phyloP scores from a whole-genome alignment of 768 basidiomycete genomes.

The Mrakia gelida region DNA sequence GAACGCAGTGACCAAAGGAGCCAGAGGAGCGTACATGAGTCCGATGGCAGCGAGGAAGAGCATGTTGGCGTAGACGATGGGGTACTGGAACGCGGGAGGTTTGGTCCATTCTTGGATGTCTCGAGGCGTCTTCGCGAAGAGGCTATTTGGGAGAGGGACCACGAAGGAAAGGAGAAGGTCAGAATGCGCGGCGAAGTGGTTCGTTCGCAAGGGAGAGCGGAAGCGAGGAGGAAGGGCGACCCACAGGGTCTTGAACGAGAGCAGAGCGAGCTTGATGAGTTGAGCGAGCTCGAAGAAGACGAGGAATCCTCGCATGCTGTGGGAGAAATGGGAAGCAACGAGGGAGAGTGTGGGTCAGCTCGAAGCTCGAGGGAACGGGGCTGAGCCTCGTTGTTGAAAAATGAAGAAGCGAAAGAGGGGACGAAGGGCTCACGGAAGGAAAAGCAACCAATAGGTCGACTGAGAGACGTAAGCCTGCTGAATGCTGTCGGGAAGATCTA shows the following conservation, averaged over 20 bases:
- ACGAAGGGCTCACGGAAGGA: slow-evolving; percentile 63
- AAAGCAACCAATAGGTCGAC: slow-evolving; percentile 86
- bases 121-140: slow-evolving; percentile 46
- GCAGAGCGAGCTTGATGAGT: slow-evolving; percentile 71
- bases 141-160: background rate
- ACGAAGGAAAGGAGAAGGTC: background rate
- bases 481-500: slow-evolving; percentile 47
- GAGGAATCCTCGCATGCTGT: slow-evolving; percentile 79
- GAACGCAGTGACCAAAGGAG: slow-evolving; percentile 79
- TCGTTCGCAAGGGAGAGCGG: too few relatives aligned
- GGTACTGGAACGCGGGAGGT: slow-evolving; percentile 82
- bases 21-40: slow-evolving; percentile 79
- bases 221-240: slow-evolving; percentile 40
- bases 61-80: slow-evolving; percentile 61
- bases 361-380: too few relatives aligned
- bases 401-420: slow-evolving; percentile 13
- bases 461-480: slow-evolving; percentile 88
- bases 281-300: slow-evolving; percentile 94
- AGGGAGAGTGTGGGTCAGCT: too few relatives aligned
- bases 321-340: slow-evolving; percentile 44
- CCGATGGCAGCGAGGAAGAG: slow-evolving; percentile 91
- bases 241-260: slow-evolving; percentile 76
- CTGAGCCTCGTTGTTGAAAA: background rate
- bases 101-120: slow-evolving; percentile 45
- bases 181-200: background rate